Percentiles rank a stretch among this genome's conserved stretches.
Conservation (phyloP, 2,329 filamentous ascomycete genomes). For the Penicillium sp. region DNA sequence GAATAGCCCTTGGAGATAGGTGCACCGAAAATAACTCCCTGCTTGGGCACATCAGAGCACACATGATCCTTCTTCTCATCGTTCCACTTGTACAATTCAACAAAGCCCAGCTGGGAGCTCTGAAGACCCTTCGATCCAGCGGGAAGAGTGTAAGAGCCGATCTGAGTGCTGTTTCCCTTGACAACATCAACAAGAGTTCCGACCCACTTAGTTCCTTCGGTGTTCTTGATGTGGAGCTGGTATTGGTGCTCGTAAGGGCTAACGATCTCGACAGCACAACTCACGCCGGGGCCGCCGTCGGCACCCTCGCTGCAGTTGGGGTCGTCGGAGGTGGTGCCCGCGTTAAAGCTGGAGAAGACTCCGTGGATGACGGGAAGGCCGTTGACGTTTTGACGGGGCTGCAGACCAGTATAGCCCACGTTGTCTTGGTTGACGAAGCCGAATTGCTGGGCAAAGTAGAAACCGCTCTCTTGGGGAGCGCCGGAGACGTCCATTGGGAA, state of each 20-base stretch:
- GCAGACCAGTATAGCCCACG: constrained; percentile 31
- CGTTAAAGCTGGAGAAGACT: constrained; percentile 34
- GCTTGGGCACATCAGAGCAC: constrained; percentile 18
- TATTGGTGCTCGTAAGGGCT: constrained; percentile 22
- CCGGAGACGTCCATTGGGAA: constrained; percentile 25
- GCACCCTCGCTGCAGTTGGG: constrained; percentile 28
- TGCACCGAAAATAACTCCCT: constrained; percentile 17
- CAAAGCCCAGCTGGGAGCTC: constrained; percentile 25
- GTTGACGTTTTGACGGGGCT: constrained; percentile 20
- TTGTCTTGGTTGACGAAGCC: constrained; percentile 19
- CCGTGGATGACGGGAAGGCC: constrained; percentile 27
- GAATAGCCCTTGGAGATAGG: constrained; percentile 16
- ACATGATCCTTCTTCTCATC: neutral
- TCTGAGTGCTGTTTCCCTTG: constrained; percentile 19
- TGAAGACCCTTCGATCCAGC: constrained; percentile 21
- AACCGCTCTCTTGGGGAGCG: constrained; percentile 22
- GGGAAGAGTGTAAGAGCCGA: constrained; percentile 30
- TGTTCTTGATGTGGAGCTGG: constrained; percentile 23
- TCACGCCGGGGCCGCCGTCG: constrained; percentile 29
- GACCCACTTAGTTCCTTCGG: constrained; percentile 26
- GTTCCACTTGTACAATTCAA: constrained; percentile 31
- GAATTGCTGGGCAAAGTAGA: constrained; percentile 33
- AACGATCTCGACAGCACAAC: constrained; percentile 24
- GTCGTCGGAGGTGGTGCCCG: constrained; percentile 21
- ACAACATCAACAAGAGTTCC: constrained; percentile 27